A percentile compares a stretch with the other conserved stretches of the same genome.
Evolutionary conservation across 2,329 filamentous ascomycete species (phyloP).

Genomic region (Phialophora verrucosa): DNA sequence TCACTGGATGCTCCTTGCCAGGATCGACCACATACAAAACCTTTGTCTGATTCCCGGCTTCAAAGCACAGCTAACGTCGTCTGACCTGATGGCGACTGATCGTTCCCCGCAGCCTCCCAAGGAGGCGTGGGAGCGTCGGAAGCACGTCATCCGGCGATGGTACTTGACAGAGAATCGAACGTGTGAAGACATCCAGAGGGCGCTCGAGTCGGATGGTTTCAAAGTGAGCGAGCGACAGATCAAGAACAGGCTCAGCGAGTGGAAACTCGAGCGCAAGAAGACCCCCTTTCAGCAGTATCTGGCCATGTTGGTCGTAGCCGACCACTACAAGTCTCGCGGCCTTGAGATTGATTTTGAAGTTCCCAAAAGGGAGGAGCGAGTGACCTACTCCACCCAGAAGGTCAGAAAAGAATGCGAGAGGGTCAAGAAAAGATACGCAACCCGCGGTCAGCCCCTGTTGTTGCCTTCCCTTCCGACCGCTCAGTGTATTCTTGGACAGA

Average conservation of each 20-base stretch:
- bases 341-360: slow-evolving; percentile 27
- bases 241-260: slow-evolving; percentile 34
- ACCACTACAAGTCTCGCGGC: slow-evolving; percentile 8
- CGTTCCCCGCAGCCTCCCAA: slow-evolving; percentile 19
- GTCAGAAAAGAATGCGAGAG: slow-evolving; percentile 35
- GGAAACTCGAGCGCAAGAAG: slow-evolving; percentile 35
- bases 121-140: slow-evolving; percentile 32
- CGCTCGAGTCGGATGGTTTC: slow-evolving; percentile 23
- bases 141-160: slow-evolving; percentile 20
- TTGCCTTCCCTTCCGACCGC: slow-evolving; percentile 19
- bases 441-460: slow-evolving; percentile 3
- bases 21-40: not conserved
- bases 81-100: slow-evolving; percentile 21
- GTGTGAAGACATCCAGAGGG: slow-evolving; percentile 20
- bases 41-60: not conserved
- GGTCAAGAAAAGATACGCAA: slow-evolving; percentile 23
- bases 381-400: slow-evolving; percentile 18
- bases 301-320: slow-evolving; percentile 29
- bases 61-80: not conserved
- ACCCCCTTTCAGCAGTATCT: slow-evolving; percentile 28
- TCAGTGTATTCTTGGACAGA: slow-evolving; percentile 10
- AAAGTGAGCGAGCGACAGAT: slow-evolving; percentile 31
- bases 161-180: slow-evolving; percentile 33
- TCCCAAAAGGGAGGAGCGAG: slow-evolving; percentile 25
- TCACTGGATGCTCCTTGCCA: not conserved